Percentiles rank a stretch among this genome's conserved stretches.
Evolutionary conservation across 2,329 filamentous ascomycete species (phyloP).

Genomic region (Hypoxylon rubiginosum): DNA sequence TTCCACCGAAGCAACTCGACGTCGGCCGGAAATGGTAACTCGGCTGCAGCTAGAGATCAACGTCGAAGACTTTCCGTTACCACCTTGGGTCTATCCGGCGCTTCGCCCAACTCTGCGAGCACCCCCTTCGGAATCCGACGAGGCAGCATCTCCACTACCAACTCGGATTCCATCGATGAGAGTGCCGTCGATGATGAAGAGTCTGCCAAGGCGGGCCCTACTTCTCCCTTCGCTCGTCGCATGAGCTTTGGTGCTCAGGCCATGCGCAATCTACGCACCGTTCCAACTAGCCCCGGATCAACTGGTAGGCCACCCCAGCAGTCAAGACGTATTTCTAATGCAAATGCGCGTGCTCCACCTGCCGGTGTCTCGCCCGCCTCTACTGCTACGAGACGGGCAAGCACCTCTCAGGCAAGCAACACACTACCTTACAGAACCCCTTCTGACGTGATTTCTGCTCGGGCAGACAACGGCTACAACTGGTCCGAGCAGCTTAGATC

Average conservation of each 20-base stretch:
- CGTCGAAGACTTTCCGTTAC: slow-evolving; percentile 81
- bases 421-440: slow-evolving; percentile 67
- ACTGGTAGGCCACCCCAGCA: slow-evolving; percentile 70
- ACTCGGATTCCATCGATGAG: slow-evolving; percentile 76
- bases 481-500: slow-evolving; percentile 96
- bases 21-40: slow-evolving; percentile 54
- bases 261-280: slow-evolving; percentile 75
- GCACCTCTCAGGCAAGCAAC: slow-evolving; percentile 69
- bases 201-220: slow-evolving; percentile 70
- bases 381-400: slow-evolving; percentile 52
- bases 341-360: slow-evolving; percentile 48
- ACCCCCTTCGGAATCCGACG: slow-evolving; percentile 69
- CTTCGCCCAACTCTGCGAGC: slow-evolving; percentile 69
- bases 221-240: slow-evolving; percentile 82
- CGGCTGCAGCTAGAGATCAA: slow-evolving; percentile 55
- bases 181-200: slow-evolving; percentile 79
- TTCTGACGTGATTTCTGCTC: slow-evolving; percentile 75
- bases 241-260: slow-evolving; percentile 92
- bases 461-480: slow-evolving; percentile 92
- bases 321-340: slow-evolving; percentile 46
- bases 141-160: slow-evolving; percentile 77
- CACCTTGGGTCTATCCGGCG: slow-evolving; percentile 79
- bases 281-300: slow-evolving; percentile 70
- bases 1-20: slow-evolving; percentile 70
- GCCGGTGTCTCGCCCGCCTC: slow-evolving; percentile 56